phyloP scores from a whole-genome alignment of 306 rosid genomes.

The Prinsepia uniflora region DNA sequence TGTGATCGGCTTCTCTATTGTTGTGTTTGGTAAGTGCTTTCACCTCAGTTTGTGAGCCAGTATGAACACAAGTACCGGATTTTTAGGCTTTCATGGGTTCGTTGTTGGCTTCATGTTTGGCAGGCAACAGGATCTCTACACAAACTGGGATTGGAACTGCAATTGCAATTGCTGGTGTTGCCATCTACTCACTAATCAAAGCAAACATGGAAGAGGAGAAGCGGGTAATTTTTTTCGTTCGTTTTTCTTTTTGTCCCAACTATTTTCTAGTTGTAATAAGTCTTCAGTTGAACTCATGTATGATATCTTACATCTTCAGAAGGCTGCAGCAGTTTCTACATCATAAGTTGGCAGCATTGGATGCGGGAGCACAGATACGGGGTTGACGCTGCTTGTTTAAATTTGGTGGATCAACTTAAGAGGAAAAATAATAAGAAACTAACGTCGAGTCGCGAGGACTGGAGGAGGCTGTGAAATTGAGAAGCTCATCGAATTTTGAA shows the following conservation, averaged over 20 bases:
- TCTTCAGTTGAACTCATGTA: background rate
- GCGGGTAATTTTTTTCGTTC: constrained; percentile 28
- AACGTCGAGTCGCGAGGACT: background rate
- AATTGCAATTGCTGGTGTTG: constrained; percentile 77
- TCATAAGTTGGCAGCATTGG: constrained; percentile 25
- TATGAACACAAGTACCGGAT: background rate
- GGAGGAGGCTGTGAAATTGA: background rate
- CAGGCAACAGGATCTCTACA: constrained; percentile 71
- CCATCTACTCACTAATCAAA: constrained; percentile 66
- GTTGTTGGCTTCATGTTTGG: background rate
- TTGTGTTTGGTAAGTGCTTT: constrained; percentile 54
- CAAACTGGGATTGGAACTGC: constrained; percentile 70
- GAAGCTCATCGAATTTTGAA: background rate
- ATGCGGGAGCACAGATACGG: background rate
- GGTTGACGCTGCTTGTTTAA: constrained; percentile 16
- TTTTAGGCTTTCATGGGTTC: background rate
- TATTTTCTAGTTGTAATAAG: background rate
- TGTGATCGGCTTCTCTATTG: constrained; percentile 75
- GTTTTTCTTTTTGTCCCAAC: background rate
- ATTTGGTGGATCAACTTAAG: constrained; percentile 7
- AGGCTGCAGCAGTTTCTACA: constrained; percentile 45
- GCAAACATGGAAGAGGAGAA: constrained; percentile 70
- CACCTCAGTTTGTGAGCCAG: background rate
- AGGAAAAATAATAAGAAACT: background rate
- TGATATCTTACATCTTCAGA: constrained; percentile 38